These are phyloP conservation scores for Picea abies DNA, from an alignment of 83 land plant genomes.

Conservation along the genomic window DNA sequence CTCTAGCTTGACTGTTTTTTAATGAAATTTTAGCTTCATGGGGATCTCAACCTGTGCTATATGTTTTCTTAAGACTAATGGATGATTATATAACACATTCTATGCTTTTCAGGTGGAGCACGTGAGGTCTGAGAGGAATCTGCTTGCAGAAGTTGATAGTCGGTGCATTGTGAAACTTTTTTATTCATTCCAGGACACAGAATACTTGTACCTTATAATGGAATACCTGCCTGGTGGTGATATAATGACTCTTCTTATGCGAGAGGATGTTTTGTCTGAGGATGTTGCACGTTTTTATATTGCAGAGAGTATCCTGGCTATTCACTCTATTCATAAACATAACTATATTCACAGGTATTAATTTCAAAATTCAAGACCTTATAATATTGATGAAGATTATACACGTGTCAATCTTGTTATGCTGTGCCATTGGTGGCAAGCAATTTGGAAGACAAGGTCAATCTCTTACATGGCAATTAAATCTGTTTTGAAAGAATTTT, in stretches of 20 bases:
- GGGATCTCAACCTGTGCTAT: conserved; percentile 2
- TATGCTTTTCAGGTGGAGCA: conserved; percentile 73
- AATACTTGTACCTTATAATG: no score
- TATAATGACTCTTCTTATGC: conserved; percentile 52
- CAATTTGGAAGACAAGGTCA: background rate
- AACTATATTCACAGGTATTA: conserved; percentile 82
- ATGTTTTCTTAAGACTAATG: background rate
- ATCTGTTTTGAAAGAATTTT: background rate
- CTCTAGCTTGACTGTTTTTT: background rate
- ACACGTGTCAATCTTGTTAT: background rate
- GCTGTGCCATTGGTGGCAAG: background rate
- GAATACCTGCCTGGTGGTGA: no score
- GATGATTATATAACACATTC: background rate
- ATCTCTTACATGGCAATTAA: background rate
- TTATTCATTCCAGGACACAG: no score
- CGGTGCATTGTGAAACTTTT: no score
- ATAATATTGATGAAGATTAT: background rate
- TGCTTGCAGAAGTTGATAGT: no score
- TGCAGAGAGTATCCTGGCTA: conserved; percentile 77
- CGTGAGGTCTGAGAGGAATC: conserved; percentile 65
- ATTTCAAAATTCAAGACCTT: background rate
- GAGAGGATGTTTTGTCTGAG: conserved; percentile 72
- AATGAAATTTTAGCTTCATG: background rate
- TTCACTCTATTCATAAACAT: conserved; percentile 83
- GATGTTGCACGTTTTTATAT: conserved; percentile 73